Conservation (phyloP, 1,284 basidiomycete species). For the Porogramme epimiltina region DNA sequence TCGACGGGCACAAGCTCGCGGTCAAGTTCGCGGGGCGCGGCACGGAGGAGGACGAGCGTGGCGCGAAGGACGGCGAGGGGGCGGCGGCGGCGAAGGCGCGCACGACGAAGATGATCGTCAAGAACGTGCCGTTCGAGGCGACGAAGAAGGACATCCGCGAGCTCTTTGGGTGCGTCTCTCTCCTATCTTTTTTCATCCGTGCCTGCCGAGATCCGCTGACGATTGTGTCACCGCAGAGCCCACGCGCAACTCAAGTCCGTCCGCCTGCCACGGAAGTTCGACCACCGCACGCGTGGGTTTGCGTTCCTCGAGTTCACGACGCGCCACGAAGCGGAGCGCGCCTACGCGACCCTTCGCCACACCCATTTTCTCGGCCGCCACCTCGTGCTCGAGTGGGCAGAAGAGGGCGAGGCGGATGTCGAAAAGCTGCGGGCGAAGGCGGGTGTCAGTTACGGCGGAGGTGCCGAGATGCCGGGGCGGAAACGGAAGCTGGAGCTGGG, state of each 20-base stretch:
- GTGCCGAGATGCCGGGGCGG: conserved; percentile 65
- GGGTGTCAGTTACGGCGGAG: conserved; percentile 70
- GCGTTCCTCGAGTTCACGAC: conserved; percentile 95
- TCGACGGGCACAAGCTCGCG: conserved; percentile 87
- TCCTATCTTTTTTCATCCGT: conserved; percentile 9
- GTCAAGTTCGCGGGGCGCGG: conserved; percentile 91
- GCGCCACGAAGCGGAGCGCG: conserved; percentile 84
- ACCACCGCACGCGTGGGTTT: conserved; percentile 87
- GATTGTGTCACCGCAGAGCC: conserved; percentile 46
- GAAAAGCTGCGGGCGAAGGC: conserved; percentile 80
- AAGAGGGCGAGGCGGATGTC: conserved; percentile 71
- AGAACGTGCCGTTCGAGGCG: conserved; percentile 97
- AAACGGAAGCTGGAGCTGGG: conserved; percentile 69
- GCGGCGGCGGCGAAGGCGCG: conserved; percentile 41
- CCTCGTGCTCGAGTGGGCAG: conserved; percentile 93
- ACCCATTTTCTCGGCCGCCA: conserved; percentile 96
- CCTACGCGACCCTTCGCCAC: conserved; percentile 83
- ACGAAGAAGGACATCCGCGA: conserved; percentile 91
- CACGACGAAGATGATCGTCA: conserved; percentile 92
- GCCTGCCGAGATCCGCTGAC: conserved; percentile 4
- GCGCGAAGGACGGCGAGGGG: conserved; percentile 38
- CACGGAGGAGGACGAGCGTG: conserved; percentile 56
- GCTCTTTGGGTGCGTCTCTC: conserved; percentile 73
- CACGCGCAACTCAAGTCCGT: conserved; percentile 93
- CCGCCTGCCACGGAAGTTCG: conserved; percentile 86